These are phyloP conservation scores for Fusarium sp. DNA, from an alignment of 2,329 filamentous ascomycete genomes.

Conservation along the genomic window DNA sequence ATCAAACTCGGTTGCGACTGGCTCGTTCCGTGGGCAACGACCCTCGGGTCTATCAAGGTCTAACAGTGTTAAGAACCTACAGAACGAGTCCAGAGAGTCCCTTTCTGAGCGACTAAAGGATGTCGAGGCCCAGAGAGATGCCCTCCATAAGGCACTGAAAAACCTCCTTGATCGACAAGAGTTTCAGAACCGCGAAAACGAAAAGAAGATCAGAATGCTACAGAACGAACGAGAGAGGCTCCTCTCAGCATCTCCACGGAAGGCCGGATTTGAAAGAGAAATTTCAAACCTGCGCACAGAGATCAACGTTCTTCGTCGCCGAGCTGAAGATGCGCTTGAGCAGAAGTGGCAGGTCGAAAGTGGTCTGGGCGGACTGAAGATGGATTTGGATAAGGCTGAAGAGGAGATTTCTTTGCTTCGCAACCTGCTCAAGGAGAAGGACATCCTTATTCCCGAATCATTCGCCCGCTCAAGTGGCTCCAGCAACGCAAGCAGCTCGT, in stretches of 20 bases:
- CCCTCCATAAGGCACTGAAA: conserved; percentile 87
- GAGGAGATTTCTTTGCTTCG: conserved; percentile 90
- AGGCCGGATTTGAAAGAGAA: conserved; percentile 85
- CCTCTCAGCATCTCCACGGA: conserved; percentile 74
- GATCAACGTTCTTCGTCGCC: conserved; percentile 83
- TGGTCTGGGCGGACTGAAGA: conserved; percentile 87
- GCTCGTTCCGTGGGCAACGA: conserved; percentile 55
- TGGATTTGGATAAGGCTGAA: conserved; percentile 95
- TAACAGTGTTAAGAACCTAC: conserved; percentile 64
- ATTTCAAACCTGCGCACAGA: conserved; percentile 84
- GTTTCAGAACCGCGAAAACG: conserved; percentile 83
- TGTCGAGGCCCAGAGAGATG: conserved; percentile 92
- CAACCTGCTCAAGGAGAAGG: conserved; percentile 81
- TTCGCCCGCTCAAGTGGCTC: conserved; percentile 59
- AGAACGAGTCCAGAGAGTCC: conserved; percentile 72
- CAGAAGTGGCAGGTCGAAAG: conserved; percentile 98
- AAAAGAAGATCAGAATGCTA: conserved; percentile 81
- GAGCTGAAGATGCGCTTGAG: conserved; percentile 93
- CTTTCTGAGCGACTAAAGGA: conserved; percentile 87
- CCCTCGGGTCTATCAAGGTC: conserved; percentile 67
- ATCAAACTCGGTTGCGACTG: conserved; percentile 75
- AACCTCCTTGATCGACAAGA: conserved; percentile 88
- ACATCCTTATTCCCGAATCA: conserved; percentile 78
- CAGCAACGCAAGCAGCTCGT: conserved; percentile 42
- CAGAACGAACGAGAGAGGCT: conserved; percentile 83